These are phyloP conservation scores for Hymenoscyphus fructigenus DNA, from an alignment of 2,329 filamentous ascomycete species.

Conservation along the genomic window DNA sequence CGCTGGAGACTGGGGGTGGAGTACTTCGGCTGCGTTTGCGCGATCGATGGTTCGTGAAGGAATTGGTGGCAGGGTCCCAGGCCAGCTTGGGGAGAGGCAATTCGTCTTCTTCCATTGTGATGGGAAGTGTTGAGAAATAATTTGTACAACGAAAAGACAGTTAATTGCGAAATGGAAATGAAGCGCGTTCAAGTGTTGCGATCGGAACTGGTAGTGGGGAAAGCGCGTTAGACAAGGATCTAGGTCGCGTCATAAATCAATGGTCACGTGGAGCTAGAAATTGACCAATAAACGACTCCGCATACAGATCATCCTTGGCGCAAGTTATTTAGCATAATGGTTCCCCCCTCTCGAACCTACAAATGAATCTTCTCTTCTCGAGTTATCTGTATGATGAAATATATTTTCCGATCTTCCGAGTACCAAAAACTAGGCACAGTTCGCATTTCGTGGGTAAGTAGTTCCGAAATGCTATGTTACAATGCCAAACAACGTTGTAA, in stretches of 20 bases:
- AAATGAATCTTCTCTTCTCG: too few relatives aligned
- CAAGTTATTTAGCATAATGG: too few relatives aligned
- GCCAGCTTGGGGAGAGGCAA: conserved; percentile 39
- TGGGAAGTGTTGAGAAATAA: conserved; percentile 9
- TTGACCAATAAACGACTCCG: too few relatives aligned
- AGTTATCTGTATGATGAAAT: too few relatives aligned
- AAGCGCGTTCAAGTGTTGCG: background rate
- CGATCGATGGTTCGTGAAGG: conserved; percentile 24
- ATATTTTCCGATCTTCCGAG: too few relatives aligned
- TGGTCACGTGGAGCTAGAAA: background rate
- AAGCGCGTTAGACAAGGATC: background rate
- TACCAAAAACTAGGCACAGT: too few relatives aligned
- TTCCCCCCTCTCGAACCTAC: too few relatives aligned
- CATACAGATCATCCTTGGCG: too few relatives aligned
- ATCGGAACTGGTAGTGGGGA: background rate
- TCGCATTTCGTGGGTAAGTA: too few relatives aligned
- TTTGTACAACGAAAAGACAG: conserved; percentile 13
- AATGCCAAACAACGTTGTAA: too few relatives aligned
- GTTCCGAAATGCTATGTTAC: too few relatives aligned
- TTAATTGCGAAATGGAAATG: background rate
- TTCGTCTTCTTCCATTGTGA: conserved; percentile 43
- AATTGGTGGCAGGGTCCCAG: conserved; percentile 22
- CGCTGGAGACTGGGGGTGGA: conserved; percentile 55
- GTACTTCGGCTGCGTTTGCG: conserved; percentile 43
- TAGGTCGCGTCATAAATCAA: background rate